These are phyloP conservation scores for Cladosporium colombiae DNA, from an alignment of 2,329 filamentous ascomycete genomes.

Conservation along the genomic window DNA sequence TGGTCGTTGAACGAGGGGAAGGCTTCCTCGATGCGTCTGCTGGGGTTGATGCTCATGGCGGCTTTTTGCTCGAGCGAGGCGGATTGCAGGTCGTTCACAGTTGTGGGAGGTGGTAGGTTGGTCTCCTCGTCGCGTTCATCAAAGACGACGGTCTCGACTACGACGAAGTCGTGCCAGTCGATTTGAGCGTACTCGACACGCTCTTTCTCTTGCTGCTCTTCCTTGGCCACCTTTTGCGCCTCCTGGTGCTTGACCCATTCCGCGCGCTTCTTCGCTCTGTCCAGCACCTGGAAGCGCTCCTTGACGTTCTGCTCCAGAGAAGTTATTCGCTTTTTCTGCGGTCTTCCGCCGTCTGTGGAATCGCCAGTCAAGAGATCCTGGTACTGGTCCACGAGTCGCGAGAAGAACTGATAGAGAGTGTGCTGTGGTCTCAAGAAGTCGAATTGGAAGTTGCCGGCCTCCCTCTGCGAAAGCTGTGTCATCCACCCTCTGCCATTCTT, in stretches of 20 bases:
- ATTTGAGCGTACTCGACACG: constrained; percentile 77
- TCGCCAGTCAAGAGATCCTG: constrained; percentile 71
- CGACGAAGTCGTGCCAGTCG: constrained; percentile 96
- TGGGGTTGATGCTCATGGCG: constrained; percentile 78
- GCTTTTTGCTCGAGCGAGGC: constrained; percentile 95
- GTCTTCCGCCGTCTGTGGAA: constrained; percentile 68
- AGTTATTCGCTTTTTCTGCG: constrained; percentile 70
- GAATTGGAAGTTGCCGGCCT: constrained; percentile 90
- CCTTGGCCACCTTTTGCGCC: constrained; percentile 81
- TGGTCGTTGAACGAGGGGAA: constrained; percentile 73
- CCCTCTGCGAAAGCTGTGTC: constrained; percentile 83
- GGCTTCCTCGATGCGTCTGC: constrained; percentile 88
- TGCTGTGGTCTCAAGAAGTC: constrained; percentile 95
- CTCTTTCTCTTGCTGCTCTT: constrained; percentile 83
- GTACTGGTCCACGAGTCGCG: constrained; percentile 90
- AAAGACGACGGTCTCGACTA: constrained; percentile 93
- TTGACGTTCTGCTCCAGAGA: constrained; percentile 73
- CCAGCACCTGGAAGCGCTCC: constrained; percentile 78
- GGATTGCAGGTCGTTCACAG: constrained; percentile 86
- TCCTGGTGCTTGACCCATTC: constrained; percentile 86
- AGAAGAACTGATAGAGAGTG: constrained; percentile 94
- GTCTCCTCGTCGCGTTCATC: constrained; percentile 83
- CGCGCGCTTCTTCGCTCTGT: constrained; percentile 78
- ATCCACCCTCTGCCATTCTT: constrained; percentile 91
- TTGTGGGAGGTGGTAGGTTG: constrained; percentile 84